Evolutionary conservation across 257 asterid species (phyloP).

Genomic region (Buddleja alternifolia): DNA sequence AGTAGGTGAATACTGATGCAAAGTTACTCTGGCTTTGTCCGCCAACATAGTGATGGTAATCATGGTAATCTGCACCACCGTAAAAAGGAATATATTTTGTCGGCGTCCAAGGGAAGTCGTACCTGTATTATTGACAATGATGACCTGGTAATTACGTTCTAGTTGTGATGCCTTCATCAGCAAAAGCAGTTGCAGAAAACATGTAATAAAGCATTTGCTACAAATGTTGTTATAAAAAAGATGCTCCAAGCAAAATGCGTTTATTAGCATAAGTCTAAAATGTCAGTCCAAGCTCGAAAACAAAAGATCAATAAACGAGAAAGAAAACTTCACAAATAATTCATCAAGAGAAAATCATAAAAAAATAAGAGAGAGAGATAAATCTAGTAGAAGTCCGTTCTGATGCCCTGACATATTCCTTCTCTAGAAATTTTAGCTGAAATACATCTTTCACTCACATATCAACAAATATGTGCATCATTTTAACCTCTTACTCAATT

Average conservation of each 20-base stretch:
- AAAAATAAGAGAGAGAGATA: no score
- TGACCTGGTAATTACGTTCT: slow-evolving; percentile 8
- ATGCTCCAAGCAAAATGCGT: background rate
- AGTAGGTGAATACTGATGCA: slow-evolving; percentile 96
- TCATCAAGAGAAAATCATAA: no score
- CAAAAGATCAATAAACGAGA: background rate
- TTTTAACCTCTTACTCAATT: background rate
- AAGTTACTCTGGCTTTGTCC: slow-evolving; percentile 97
- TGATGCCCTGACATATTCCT: background rate
- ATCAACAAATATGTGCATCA: background rate
- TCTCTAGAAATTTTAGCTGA: background rate
- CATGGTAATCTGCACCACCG: slow-evolving; percentile 97
- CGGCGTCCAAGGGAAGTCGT: slow-evolving; percentile 91
- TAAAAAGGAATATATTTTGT: slow-evolving; percentile 93
- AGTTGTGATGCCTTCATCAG: slow-evolving; percentile 20
- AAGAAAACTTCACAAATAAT: background rate
- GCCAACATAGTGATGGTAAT: slow-evolving; percentile 98
- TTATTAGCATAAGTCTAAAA: background rate
- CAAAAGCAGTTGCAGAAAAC: slow-evolving; percentile 21
- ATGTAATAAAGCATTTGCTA: background rate
- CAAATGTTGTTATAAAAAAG: background rate
- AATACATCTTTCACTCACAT: background rate
- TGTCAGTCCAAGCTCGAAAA: background rate
- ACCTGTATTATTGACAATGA: slow-evolving; percentile 48
- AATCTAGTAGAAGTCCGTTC: slow-evolving; percentile 5